These are phyloP conservation scores for Hypholoma fasciculare DNA, from an alignment of 768 basidiomycete genomes.

Conservation along the genomic window DNA sequence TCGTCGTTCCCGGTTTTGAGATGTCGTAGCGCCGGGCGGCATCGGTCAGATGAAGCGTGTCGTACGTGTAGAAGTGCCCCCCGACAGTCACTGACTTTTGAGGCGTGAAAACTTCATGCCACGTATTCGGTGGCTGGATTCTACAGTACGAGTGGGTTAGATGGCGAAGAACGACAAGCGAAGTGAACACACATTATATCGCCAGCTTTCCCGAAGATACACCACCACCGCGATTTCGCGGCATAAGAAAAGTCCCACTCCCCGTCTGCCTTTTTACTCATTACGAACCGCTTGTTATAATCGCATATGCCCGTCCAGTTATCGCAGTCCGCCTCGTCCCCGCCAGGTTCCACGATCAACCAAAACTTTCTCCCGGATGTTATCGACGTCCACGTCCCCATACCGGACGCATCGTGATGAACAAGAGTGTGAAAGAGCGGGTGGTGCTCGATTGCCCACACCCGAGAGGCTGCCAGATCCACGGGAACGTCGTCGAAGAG, in stretches of 20 bases:
- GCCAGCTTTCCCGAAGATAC: not conserved
- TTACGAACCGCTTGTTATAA: not conserved
- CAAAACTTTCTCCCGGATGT: conserved; percentile 11
- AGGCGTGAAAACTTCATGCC: conserved; percentile 13
- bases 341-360: not conserved
- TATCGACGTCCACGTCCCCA: conserved; percentile 3
- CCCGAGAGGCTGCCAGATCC: not conserved
- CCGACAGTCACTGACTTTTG: conserved; percentile 5
- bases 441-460: conserved; percentile 3
- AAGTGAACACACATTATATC: conserved; percentile 8
- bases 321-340: too few species aligned
- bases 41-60: conserved; percentile 15
- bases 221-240: too few species aligned
- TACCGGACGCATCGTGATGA: conserved; percentile 14
- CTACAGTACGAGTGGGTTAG: not conserved
- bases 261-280: too few species aligned
- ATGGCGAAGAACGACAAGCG: not conserved
- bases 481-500: too few species aligned
- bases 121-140: conserved; percentile 9
- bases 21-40: not conserved
- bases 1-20: not conserved
- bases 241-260: too few species aligned
- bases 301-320: too few species aligned
- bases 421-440: conserved; percentile 3
- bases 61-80: conserved; percentile 8